phyloP scores from a whole-genome alignment of 179 eudicot species.

The Corrigiola litoralis region DNA sequence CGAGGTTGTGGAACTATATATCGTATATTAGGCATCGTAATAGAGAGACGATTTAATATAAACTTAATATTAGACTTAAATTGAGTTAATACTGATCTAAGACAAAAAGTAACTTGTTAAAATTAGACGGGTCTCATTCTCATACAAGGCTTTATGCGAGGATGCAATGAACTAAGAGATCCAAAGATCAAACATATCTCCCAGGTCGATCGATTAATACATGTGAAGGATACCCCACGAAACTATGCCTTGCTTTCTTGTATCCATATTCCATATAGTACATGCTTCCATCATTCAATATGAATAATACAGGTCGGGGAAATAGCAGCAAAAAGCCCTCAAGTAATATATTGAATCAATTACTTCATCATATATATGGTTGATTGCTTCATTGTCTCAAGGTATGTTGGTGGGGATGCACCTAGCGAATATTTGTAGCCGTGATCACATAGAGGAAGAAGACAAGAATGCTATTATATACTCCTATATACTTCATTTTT shows the following conservation, averaged over 20 bases:
- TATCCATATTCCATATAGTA: constrained; percentile 8
- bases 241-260: constrained; percentile 27
- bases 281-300: constrained; percentile 27
- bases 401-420: constrained; percentile 28
- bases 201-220: constrained; percentile 14
- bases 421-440: constrained; percentile 32
- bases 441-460: constrained; percentile 20
- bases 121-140: too few species aligned
- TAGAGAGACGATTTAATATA: too few species aligned
- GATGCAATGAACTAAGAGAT: not conserved
- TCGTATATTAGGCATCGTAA: too few species aligned
- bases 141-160: too few species aligned
- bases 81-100: too few species aligned
- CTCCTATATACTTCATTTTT: not conserved
- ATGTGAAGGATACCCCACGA: constrained; percentile 28
- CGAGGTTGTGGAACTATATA: too few species aligned
- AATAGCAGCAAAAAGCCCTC: constrained; percentile 15
- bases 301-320: constrained; percentile 21
- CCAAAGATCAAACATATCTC: not conserved
- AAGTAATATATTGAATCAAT: constrained; percentile 21
- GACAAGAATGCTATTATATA: constrained; percentile 16
- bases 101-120: too few species aligned
- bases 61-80: too few species aligned
- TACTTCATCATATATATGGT: constrained; percentile 18
- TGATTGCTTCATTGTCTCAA: constrained; percentile 11